phyloP scores from a whole-genome alignment of 176 grass and related monocot genomes.

The Typha latifolia region DNA sequence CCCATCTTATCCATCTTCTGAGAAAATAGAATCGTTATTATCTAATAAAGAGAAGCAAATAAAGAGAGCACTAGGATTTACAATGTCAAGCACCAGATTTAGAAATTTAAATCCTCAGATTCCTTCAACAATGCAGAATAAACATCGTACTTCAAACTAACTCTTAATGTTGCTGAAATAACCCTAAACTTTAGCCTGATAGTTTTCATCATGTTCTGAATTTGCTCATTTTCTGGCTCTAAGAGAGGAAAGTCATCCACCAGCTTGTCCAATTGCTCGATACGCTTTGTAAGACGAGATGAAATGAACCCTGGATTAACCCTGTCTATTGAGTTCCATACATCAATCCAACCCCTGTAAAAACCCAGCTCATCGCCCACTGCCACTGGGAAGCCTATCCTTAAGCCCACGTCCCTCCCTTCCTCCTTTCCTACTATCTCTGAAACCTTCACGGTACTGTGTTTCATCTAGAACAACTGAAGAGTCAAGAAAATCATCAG shows the following conservation, averaged over 20 bases:
- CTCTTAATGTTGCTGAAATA: conserved; percentile 52
- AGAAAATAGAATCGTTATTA: too few relatives aligned
- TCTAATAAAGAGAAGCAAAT: too few relatives aligned
- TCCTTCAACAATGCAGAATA: conserved; percentile 33
- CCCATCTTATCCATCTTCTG: too few relatives aligned
- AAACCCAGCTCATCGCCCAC: conserved; percentile 76
- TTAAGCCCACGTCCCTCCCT: conserved; percentile 55
- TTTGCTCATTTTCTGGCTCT: conserved; percentile 56
- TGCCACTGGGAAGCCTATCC: conserved; percentile 52
- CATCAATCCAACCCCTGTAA: conserved; percentile 58
- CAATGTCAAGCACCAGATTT: too few relatives aligned
- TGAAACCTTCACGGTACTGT: conserved; percentile 54
- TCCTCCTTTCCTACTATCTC: conserved; percentile 71
- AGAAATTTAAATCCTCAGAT: conserved; percentile 27
- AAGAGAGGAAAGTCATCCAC: conserved; percentile 37
- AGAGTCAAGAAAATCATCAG: conserved; percentile 47
- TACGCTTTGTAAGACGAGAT: conserved; percentile 46
- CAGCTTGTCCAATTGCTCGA: conserved; percentile 44
- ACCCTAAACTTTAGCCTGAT: conserved; percentile 69
- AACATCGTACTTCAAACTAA: conserved; percentile 57
- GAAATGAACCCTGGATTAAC: conserved; percentile 45
- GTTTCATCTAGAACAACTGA: conserved; percentile 55
- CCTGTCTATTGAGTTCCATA: conserved; percentile 41
- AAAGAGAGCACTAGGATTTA: too few relatives aligned
- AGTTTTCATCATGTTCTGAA: conserved; percentile 50